phyloP scores from a whole-genome alignment of 768 basidiomycete genomes.

The Chalciporus sphaerocephalus region DNA sequence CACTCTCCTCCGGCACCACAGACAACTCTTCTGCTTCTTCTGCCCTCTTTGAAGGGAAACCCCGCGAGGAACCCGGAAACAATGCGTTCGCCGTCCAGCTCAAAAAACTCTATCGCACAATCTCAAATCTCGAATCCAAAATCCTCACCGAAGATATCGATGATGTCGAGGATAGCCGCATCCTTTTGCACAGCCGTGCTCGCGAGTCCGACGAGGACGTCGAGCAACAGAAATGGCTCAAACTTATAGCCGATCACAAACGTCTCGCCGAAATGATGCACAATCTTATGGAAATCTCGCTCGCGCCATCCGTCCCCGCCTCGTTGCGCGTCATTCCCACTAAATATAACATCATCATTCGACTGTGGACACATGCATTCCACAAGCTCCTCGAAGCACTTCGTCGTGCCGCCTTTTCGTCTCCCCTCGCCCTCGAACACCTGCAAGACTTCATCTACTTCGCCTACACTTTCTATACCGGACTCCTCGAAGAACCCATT shows the following conservation, averaged over 20 bases:
- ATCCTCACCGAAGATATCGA: slow-evolving; percentile 62
- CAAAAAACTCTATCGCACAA: slow-evolving; percentile 78
- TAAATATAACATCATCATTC: slow-evolving; percentile 93
- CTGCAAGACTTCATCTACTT: slow-evolving; percentile 94
- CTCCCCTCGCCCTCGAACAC: slow-evolving; percentile 72
- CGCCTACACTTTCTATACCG: slow-evolving; percentile 91
- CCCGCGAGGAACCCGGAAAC: slow-evolving; percentile 50
- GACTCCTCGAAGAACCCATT: slow-evolving; percentile 76
- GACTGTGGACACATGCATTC: slow-evolving; percentile 90
- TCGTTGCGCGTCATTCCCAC: slow-evolving; percentile 85
- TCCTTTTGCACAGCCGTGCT: slow-evolving; percentile 33
- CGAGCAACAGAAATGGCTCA: slow-evolving; percentile 74
- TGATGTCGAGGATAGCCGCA: slow-evolving; percentile 38
- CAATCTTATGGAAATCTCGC: slow-evolving; percentile 78
- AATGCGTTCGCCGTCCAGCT: slow-evolving; percentile 71
- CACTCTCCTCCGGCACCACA: slow-evolving; percentile 69
- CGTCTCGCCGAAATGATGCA: slow-evolving; percentile 86
- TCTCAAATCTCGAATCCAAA: slow-evolving; percentile 74
- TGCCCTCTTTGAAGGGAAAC: slow-evolving; percentile 57
- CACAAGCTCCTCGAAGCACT: slow-evolving; percentile 88
- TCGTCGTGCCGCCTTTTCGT: slow-evolving; percentile 73
- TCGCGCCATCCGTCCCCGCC: slow-evolving; percentile 82
- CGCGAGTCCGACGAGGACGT: slow-evolving; percentile 47
- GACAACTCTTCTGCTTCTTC: slow-evolving; percentile 72
- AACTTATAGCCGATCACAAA: slow-evolving; percentile 76